Evolutionary conservation across 768 basidiomycete genomes (phyloP).

Genomic region (Nidularia sp.): DNA sequence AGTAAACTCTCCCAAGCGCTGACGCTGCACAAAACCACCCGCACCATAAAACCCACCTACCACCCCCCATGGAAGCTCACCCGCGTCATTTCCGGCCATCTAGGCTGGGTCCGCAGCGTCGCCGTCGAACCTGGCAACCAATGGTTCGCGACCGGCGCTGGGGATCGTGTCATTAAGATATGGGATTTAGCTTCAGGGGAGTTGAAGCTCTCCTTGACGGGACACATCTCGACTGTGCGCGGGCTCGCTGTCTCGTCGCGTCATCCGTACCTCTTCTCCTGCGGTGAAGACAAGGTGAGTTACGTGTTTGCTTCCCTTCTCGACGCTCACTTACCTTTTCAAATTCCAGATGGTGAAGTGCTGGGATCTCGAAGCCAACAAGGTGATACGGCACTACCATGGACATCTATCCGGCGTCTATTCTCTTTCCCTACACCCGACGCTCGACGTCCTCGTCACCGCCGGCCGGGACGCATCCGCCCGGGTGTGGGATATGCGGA

Average conservation of each 20-base stretch:
- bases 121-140: constrained; percentile 97
- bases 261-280: constrained; percentile 97
- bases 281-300: constrained; percentile 92
- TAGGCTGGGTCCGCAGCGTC: constrained; percentile 96
- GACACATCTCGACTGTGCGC: constrained; percentile 95
- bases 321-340: neutral
- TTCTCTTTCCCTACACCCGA: constrained; percentile 87
- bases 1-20: constrained; percentile 83
- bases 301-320: neutral
- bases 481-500: constrained; percentile 99
- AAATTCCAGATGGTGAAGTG: constrained; percentile 92
- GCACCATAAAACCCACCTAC: constrained; percentile 92
- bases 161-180: constrained; percentile 97
- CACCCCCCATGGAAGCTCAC: constrained; percentile 96
- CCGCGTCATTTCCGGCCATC: constrained; percentile 94
- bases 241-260: constrained; percentile 89
- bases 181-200: constrained; percentile 99
- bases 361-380: constrained; percentile 98
- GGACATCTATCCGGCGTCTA: constrained; percentile 99
- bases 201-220: constrained; percentile 92
- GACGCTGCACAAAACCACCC: constrained; percentile 86
- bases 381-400: constrained; percentile 98
- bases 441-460: constrained; percentile 92
- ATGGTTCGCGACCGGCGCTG: constrained; percentile 98
- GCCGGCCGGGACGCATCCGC: constrained; percentile 95